Percentiles rank a stretch among this genome's conserved stretches.
These are phyloP conservation scores for Lactarius hatsudake DNA, from an alignment of 768 basidiomycete species.

Conservation along the genomic window DNA sequence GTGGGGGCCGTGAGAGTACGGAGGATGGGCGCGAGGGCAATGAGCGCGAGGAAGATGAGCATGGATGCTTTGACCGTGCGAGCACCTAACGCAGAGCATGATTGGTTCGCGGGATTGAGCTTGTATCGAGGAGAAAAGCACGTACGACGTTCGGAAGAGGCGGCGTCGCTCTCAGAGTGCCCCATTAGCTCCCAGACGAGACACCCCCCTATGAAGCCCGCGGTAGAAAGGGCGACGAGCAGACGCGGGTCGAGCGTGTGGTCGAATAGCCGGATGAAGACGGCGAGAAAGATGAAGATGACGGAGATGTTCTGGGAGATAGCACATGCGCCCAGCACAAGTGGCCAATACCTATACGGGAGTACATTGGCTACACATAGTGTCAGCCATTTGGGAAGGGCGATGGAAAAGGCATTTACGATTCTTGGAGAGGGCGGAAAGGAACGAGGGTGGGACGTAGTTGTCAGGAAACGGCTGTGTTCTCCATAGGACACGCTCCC, in stretches of 20 bases:
- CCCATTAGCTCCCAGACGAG: slow-evolving; percentile 58
- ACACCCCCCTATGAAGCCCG: slow-evolving; percentile 60
- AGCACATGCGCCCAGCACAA: slow-evolving; percentile 67
- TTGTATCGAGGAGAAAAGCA: neutral
- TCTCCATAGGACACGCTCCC: slow-evolving; percentile 83
- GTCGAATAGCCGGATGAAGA: slow-evolving; percentile 72
- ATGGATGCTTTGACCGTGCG: slow-evolving; percentile 78
- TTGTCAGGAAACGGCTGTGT: slow-evolving; percentile 77
- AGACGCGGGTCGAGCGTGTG: slow-evolving; percentile 62
- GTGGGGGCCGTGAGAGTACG: slow-evolving; percentile 92
- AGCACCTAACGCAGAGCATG: slow-evolving; percentile 46
- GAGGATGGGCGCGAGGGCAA: slow-evolving; percentile 88
- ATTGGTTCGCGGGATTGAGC: neutral
- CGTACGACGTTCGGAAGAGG: slow-evolving; percentile 23
- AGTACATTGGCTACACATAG: slow-evolving; percentile 64
- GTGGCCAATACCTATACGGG: slow-evolving; percentile 71
- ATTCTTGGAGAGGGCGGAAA: slow-evolving; percentile 75
- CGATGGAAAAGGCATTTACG: slow-evolving; percentile 40
- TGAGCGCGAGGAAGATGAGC: slow-evolving; percentile 82
- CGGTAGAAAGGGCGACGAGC: slow-evolving; percentile 62
- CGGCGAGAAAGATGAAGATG: slow-evolving; percentile 76
- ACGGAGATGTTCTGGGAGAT: slow-evolving; percentile 83
- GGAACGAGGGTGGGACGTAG: slow-evolving; percentile 76
- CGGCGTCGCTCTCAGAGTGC: slow-evolving; percentile 37
- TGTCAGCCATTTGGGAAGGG: slow-evolving; percentile 12